Conservation (phyloP, 192 early-diverging fungal genomes). For the Dissophora ornata region DNA sequence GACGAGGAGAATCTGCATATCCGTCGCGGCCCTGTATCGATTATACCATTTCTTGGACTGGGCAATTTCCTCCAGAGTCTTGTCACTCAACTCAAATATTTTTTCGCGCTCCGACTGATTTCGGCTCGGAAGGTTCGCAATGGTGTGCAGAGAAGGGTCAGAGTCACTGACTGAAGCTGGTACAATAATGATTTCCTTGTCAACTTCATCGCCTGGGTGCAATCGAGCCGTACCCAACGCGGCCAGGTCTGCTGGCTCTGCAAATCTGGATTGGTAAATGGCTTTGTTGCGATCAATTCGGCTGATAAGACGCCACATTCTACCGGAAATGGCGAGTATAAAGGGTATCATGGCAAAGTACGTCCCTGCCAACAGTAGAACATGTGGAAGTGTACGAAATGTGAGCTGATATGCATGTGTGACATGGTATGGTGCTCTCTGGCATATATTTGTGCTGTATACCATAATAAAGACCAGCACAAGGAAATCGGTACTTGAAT, state of each 20-base stretch:
- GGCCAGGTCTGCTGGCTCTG: conserved; percentile 31
- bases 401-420: not conserved
- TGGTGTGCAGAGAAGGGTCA: not conserved
- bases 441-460: not conserved
- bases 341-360: conserved; percentile 33
- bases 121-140: too few relatives aligned
- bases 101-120: not conserved
- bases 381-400: not conserved
- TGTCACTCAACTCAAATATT: conserved; percentile 15
- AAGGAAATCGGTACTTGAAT: conserved; percentile 29
- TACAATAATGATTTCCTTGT: not conserved
- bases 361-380: not conserved
- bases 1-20: conserved; percentile 26
- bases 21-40: conserved; percentile 29
- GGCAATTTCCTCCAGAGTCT: conserved; percentile 11
- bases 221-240: not conserved
- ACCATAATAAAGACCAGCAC: conserved; percentile 24
- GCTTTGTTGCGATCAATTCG: conserved; percentile 38
- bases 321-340: conserved; percentile 20
- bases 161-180: not conserved
- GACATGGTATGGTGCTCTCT: not conserved
- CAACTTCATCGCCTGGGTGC: not conserved
- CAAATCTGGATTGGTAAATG: conserved; percentile 43
- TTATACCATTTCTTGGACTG: conserved; percentile 45
- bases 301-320: conserved; percentile 44